A percentile compares a stretch with the other conserved stretches of the same genome.
Conservation (phyloP, 2,329 filamentous ascomycete species). For the Magnaporthiopsis poae region DNA sequence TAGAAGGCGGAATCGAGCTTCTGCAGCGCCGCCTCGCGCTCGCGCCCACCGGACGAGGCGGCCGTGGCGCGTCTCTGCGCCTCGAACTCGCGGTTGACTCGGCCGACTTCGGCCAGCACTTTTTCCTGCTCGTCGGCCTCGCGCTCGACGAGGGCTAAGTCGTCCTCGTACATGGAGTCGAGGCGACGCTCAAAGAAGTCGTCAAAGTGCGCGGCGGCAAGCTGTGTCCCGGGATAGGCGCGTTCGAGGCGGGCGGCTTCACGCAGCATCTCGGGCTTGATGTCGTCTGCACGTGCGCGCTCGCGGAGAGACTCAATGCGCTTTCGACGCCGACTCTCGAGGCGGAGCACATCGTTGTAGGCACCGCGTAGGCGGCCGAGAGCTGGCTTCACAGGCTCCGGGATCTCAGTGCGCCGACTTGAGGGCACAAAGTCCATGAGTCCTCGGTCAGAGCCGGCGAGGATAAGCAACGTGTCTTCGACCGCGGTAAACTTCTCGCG, state of each 20-base stretch:
- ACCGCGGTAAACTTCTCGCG: slow-evolving; percentile 69
- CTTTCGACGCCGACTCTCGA: slow-evolving; percentile 71
- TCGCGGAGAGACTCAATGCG: slow-evolving; percentile 70
- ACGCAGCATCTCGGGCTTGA: slow-evolving; percentile 70
- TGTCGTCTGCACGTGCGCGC: slow-evolving; percentile 77
- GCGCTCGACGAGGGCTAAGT: slow-evolving; percentile 59
- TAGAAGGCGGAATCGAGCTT: slow-evolving; percentile 82
- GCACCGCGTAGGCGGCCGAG: slow-evolving; percentile 66
- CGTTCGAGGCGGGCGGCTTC: slow-evolving; percentile 81
- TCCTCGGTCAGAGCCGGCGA: slow-evolving; percentile 69
- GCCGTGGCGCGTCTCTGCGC: slow-evolving; percentile 57
- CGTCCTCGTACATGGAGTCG: slow-evolving; percentile 64
- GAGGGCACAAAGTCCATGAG: slow-evolving; percentile 85
- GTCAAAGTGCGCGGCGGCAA: slow-evolving; percentile 86
- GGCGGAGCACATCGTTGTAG: slow-evolving; percentile 73
- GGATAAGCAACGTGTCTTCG: slow-evolving; percentile 62
- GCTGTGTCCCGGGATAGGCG: slow-evolving; percentile 70
- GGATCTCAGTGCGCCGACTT: slow-evolving; percentile 67
- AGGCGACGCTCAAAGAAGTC: slow-evolving; percentile 77
- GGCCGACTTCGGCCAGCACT: slow-evolving; percentile 57
- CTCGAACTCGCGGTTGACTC: slow-evolving; percentile 70
- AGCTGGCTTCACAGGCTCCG: slow-evolving; percentile 69
- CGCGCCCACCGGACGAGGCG: slow-evolving; percentile 45
- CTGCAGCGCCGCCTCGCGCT: slow-evolving; percentile 80
- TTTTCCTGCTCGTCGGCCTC: slow-evolving; percentile 70